Percentiles rank a stretch among this genome's conserved stretches.
Conservation (phyloP, 140 eudicot genomes). For the Bidens hawaiensis region DNA sequence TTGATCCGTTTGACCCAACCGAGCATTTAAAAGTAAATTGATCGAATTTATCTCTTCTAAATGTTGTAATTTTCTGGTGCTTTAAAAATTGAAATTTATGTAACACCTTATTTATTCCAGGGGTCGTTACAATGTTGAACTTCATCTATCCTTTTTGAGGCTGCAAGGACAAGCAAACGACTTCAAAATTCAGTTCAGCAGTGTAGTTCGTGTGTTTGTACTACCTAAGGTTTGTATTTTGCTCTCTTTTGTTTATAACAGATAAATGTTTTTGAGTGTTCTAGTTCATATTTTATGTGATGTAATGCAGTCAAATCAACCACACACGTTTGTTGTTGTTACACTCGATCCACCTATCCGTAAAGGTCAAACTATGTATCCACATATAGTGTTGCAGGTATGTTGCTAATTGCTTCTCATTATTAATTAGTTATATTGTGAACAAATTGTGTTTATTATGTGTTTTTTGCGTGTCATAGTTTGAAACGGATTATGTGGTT, state of each 20-base stretch:
- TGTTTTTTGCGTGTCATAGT: slow-evolving; percentile 41
- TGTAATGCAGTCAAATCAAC: slow-evolving; percentile 78
- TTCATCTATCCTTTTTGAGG: slow-evolving; percentile 82
- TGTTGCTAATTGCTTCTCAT: slow-evolving; percentile 11
- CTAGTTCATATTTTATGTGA: not conserved
- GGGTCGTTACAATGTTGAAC: slow-evolving; percentile 92
- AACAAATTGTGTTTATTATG: slow-evolving; percentile 3
- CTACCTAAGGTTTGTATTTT: slow-evolving; percentile 71
- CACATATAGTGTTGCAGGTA: slow-evolving; percentile 96
- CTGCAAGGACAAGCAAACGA: slow-evolving; percentile 99
- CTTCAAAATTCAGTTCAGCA: slow-evolving; percentile 96
- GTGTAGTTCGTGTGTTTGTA: slow-evolving; percentile 90
- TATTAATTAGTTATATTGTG: not conserved
- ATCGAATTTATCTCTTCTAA: not conserved
- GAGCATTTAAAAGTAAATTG: not conserved
- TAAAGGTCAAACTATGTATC: slow-evolving; percentile 96
- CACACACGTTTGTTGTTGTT: slow-evolving; percentile 87
- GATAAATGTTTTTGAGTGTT: not conserved
- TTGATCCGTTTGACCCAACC: not conserved
- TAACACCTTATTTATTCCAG: slow-evolving; percentile 32
- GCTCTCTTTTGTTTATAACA: slow-evolving; percentile 6
- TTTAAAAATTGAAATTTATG: slow-evolving; percentile 9
- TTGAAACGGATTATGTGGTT: slow-evolving; percentile 85
- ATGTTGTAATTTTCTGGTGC: not conserved
- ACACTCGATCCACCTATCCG: slow-evolving; percentile 98